phyloP scores from a whole-genome alignment of 345 rosid genomes.

The Linum lewisii region DNA sequence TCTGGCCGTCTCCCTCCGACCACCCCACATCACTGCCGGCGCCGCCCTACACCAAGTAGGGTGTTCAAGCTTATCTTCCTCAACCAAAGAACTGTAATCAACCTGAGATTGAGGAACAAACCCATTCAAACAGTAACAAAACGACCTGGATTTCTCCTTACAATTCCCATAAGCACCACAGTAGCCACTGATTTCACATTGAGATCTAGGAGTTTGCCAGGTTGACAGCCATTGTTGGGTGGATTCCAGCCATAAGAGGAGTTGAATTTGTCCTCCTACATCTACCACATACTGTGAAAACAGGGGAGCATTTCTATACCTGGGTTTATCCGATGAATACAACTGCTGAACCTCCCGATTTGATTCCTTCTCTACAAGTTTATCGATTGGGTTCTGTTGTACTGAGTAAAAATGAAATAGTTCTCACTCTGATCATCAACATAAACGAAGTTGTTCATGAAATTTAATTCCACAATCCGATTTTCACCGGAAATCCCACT shows the following conservation, averaged over 20 bases:
- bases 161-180: slow-evolving; percentile 70
- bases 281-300: slow-evolving; percentile 47
- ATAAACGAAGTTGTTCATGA: slow-evolving; percentile 42
- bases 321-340: no score
- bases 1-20: no score
- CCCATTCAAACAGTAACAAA: slow-evolving; percentile 41
- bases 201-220: slow-evolving; percentile 57
- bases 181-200: slow-evolving; percentile 48
- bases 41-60: no score
- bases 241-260: slow-evolving; percentile 25
- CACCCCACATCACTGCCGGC: no score
- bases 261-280: no score
- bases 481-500: no score
- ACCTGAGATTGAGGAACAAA: slow-evolving; percentile 23
- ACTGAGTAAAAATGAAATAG: slow-evolving; percentile 47
- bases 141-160: slow-evolving; percentile 27
- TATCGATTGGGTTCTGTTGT: slow-evolving; percentile 3
- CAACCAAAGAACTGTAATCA: slow-evolving; percentile 49
- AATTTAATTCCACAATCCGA: slow-evolving; percentile 58
- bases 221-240: slow-evolving; percentile 41
- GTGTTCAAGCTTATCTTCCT: no score
- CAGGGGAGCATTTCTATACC: no score
- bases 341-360: no score
- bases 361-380: no score
- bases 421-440: slow-evolving; percentile 30